These are phyloP conservation scores for Pseudopithomyces maydicus DNA, from an alignment of 2,329 filamentous ascomycete species.

Conservation along the genomic window DNA sequence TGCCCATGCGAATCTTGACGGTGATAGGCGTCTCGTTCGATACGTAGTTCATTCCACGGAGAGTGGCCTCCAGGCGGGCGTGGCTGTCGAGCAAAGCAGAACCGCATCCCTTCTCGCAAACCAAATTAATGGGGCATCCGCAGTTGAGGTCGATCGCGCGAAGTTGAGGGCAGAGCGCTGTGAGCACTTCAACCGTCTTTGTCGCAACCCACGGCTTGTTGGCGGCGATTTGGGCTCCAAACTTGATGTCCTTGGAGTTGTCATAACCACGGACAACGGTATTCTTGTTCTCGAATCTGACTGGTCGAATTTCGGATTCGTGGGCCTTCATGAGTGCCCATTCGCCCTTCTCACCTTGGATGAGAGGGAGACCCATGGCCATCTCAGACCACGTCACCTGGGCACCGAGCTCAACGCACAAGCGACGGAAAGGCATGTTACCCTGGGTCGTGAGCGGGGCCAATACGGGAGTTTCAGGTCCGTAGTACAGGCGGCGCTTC, in stretches of 20 bases:
- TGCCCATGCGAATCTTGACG: constrained; percentile 92
- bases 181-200: constrained; percentile 84
- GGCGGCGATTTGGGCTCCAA: constrained; percentile 90
- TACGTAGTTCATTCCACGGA: constrained; percentile 93
- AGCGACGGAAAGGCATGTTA: constrained; percentile 89
- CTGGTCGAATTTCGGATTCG: constrained; percentile 76
- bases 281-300: constrained; percentile 64
- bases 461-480: constrained; percentile 88
- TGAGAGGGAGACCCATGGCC: constrained; percentile 87
- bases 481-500: constrained; percentile 93
- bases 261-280: constrained; percentile 76
- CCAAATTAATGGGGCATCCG: constrained; percentile 93
- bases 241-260: constrained; percentile 80
- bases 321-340: constrained; percentile 96
- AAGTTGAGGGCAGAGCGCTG: constrained; percentile 76
- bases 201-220: constrained; percentile 90
- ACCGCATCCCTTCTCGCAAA: constrained; percentile 85
- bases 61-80: constrained; percentile 89
- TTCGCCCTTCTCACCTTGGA: constrained; percentile 88
- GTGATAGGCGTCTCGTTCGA: constrained; percentile 91
- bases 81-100: constrained; percentile 89
- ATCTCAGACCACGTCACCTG: constrained; percentile 98
- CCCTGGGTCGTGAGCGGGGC: constrained; percentile 96
- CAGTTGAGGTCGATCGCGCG: constrained; percentile 95
- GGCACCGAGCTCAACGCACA: constrained; percentile 87